Evolutionary conservation across 768 basidiomycete genomes (phyloP), one percentile per base, ranked within the genome.

Genomic region (Strobilomyces dryophilus): DNA sequence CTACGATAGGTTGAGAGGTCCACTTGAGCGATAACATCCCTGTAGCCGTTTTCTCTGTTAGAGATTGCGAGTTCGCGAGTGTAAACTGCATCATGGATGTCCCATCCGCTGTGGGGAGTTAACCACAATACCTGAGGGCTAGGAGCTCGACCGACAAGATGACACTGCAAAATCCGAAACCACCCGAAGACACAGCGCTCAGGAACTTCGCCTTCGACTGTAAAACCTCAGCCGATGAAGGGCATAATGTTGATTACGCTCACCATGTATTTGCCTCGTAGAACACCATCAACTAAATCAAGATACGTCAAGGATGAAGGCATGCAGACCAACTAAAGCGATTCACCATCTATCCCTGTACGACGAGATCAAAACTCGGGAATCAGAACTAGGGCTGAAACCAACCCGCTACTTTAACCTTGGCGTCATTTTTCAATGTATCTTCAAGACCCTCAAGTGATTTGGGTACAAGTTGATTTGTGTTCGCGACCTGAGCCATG

Each of bases 241-340:
- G 27, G n/a, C 34, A 20, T 31, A 10, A 27, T 49, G 34, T 41
- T 42, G 15, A 17, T 14, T 11, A 2, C 20, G 47, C 76, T 42
- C 60, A 87, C 89, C 89, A 92, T 91, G 66, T 86, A 89, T 72
- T 98, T 98, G n/a, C 95, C 95, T 31, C 95, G 80, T 15, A 97
- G 76, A 11, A 98, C 84, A 27, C 95, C 95, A 70, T 98, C 95
- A 34, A 95, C 92, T 94, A 58, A 40, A 26, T 39, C 24, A 51
- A 14, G 46, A 40, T 24, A 4, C 14, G 36, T 56, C 58, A 39
- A 66, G 36, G 20, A 49, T 40, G 31, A 40, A 20, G 41, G 24
- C 34, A 49, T 45, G 47, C 17, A 29, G 45, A 49, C 34, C 21
- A 52, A 31, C 11, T 49, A 32, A 49, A 51, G 35, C 21, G 40